phyloP scores from a whole-genome alignment of 305 asterid genomes.

The Fraxinus ornus region DNA sequence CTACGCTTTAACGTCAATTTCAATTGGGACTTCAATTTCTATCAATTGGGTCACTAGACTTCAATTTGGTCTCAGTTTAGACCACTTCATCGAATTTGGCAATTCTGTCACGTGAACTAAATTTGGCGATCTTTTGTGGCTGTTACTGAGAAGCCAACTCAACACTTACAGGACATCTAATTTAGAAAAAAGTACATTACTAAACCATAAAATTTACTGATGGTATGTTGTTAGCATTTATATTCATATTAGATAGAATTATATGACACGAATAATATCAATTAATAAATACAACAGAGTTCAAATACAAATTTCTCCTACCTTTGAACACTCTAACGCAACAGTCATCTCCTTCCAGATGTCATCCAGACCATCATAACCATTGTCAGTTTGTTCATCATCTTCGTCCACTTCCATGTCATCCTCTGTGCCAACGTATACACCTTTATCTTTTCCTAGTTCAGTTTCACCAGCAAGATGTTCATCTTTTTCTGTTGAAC shows the following conservation, averaged over 20 bases:
- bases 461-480: slow-evolving; percentile 28
- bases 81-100: not conserved
- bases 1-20: not conserved
- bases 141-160: not conserved
- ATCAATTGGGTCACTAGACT: not conserved
- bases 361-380: slow-evolving; percentile 69
- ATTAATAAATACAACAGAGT: slow-evolving; percentile 1
- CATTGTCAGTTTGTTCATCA: slow-evolving; percentile 38
- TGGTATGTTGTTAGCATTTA: not conserved
- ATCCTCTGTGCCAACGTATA: slow-evolving; percentile 57
- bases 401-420: slow-evolving; percentile 43
- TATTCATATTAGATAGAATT: not conserved
- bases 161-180: not conserved
- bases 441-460: slow-evolving; percentile 39
- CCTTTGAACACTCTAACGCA: slow-evolving; percentile 86
- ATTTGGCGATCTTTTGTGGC: not conserved
- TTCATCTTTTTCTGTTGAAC: slow-evolving; percentile 28
- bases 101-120: not conserved
- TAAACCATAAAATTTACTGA: not conserved
- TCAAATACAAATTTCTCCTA: slow-evolving; percentile 28
- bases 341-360: slow-evolving; percentile 82
- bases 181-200: not conserved
- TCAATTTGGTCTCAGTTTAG: not conserved
- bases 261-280: not conserved
- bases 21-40: not conserved